A percentile compares a stretch with the other conserved stretches of the same genome.
These are phyloP conservation scores for Kondoa subrosea DNA, from an alignment of 768 basidiomycete species.

Conservation along the genomic window DNA sequence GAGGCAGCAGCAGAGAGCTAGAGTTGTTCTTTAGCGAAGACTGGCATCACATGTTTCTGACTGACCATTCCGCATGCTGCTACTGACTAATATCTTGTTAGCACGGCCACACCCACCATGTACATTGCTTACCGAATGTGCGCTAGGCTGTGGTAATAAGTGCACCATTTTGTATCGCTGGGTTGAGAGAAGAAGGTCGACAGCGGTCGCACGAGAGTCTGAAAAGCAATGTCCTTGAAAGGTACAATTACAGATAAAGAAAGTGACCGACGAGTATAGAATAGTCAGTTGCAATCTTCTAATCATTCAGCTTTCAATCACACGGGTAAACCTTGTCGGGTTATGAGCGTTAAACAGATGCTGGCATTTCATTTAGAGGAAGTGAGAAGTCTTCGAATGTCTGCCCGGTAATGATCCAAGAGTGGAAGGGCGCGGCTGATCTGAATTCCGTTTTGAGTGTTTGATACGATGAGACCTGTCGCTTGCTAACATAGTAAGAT, in stretches of 20 bases:
- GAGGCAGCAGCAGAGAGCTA: background rate
- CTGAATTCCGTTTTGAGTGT: no score
- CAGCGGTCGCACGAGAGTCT: background rate
- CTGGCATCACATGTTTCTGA: background rate
- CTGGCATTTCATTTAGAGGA: no score
- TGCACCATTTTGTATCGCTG: background rate
- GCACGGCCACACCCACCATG: background rate
- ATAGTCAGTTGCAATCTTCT: background rate
- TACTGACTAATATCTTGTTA: background rate
- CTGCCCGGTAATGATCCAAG: no score
- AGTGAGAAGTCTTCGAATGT: no score
- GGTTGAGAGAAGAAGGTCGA: no score
- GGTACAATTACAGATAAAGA: background rate
- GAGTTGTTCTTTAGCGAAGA: background rate
- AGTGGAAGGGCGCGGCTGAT: no score
- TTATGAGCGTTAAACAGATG: no score
- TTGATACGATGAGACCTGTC: no score
- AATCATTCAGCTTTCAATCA: background rate
- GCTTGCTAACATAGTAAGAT: no score
- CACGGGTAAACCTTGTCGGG: no score
- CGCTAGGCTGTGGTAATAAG: background rate
- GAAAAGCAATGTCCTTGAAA: background rate
- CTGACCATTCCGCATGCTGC: background rate
- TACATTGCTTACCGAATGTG: background rate
- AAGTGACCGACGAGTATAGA: background rate